These are phyloP conservation scores for Elsinoe necatrix DNA, from an alignment of 2,329 filamentous ascomycete genomes.

Conservation along the genomic window DNA sequence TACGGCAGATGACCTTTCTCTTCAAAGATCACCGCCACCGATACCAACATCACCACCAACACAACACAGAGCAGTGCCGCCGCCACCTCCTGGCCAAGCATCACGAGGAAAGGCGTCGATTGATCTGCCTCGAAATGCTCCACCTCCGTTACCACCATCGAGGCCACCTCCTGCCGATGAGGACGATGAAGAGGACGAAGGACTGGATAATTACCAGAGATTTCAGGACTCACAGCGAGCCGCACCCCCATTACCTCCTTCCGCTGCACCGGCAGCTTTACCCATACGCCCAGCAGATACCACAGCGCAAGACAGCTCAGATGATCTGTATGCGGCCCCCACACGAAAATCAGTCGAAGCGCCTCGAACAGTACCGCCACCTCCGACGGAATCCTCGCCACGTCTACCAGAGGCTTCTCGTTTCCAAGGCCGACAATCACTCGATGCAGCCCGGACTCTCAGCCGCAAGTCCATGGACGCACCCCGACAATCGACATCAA, in stretches of 20 bases:
- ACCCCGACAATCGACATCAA: slow-evolving; percentile 51
- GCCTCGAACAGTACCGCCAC: slow-evolving; percentile 25
- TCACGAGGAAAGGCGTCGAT: slow-evolving; percentile 52
- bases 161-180: slow-evolving; percentile 34
- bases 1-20: slow-evolving; percentile 46
- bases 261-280: slow-evolving; percentile 27
- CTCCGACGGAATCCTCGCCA: slow-evolving; percentile 19
- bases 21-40: slow-evolving; percentile 30
- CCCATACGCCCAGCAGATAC: slow-evolving; percentile 29
- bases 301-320: slow-evolving; percentile 30
- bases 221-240: slow-evolving; percentile 16
- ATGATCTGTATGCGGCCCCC: slow-evolving; percentile 41
- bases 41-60: slow-evolving; percentile 31
- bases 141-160: slow-evolving; percentile 54
- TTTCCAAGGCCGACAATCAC: slow-evolving; percentile 39
- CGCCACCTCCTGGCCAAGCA: slow-evolving; percentile 45
- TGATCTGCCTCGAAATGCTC: slow-evolving; percentile 62
- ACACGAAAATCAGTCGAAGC: slow-evolving; percentile 28
- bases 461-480: slow-evolving; percentile 65
- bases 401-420: neutral
- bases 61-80: slow-evolving; percentile 42
- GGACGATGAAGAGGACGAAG: slow-evolving; percentile 18
- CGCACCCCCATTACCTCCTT: slow-evolving; percentile 26
- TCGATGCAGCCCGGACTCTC: slow-evolving; percentile 50
- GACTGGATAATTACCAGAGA: slow-evolving; percentile 14